These are phyloP conservation scores for Phytopythium mirpurense DNA, from an alignment of 352 stramenopile genomes.

Conservation along the genomic window DNA sequence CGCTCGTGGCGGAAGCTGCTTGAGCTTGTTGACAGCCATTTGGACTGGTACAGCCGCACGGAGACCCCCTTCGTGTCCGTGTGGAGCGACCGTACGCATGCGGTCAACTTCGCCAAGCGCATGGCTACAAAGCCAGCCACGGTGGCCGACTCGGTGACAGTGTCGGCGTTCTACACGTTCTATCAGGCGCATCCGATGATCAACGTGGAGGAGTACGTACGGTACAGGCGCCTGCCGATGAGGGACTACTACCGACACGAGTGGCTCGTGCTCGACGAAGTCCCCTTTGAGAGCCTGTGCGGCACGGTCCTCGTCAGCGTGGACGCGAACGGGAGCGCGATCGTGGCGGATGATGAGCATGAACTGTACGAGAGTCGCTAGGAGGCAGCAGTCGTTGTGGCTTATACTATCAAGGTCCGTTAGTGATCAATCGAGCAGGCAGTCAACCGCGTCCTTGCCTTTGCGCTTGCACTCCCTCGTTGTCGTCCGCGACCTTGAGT, in stretches of 20 bases:
- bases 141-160: background rate
- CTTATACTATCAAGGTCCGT: too few species aligned
- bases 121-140: background rate
- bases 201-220: background rate
- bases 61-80: background rate
- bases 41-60: background rate
- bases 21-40: background rate
- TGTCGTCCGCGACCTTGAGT: constrained; percentile 58
- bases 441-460: constrained; percentile 45
- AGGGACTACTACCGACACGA: background rate
- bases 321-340: background rate
- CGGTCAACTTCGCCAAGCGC: background rate
- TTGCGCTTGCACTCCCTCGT: constrained; percentile 28
- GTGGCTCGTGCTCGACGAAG: background rate
- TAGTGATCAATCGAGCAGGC: constrained; percentile 85
- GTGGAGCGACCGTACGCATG: background rate
- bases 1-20: background rate
- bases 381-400: too few species aligned
- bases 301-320: background rate
- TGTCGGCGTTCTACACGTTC: background rate
- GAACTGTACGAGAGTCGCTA: too few species aligned
- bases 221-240: background rate
- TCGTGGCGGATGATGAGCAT: background rate
- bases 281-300: background rate
- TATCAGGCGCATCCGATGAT: background rate